These are phyloP conservation scores for Trichoderma sp. DNA, from an alignment of 2,329 filamentous ascomycete species.

Conservation along the genomic window DNA sequence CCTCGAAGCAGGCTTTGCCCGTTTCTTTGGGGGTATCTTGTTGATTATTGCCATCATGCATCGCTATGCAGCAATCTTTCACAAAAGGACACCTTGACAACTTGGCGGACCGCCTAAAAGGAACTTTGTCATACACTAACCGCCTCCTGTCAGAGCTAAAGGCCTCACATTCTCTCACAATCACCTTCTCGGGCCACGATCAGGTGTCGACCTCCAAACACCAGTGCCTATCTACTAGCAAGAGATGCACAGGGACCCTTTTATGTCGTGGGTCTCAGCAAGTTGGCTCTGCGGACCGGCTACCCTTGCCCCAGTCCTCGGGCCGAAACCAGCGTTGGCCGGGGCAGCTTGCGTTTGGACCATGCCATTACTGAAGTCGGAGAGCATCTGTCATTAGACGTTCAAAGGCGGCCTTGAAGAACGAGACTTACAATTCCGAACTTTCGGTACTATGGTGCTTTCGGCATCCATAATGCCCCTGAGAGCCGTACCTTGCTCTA, in stretches of 20 bases:
- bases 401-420: background rate
- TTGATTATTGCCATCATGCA: too few relatives aligned
- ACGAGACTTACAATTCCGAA: too few relatives aligned
- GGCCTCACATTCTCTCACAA: background rate
- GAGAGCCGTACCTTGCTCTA: background rate
- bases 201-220: background rate
- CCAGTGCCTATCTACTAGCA: background rate
- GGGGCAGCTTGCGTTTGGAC: background rate
- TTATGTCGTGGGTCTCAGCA: background rate
- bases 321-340: background rate
- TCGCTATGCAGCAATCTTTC: too few relatives aligned
- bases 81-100: too few relatives aligned
- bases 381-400: background rate
- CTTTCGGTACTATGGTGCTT: too few relatives aligned
- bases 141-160: constrained; percentile 4
- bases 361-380: background rate
- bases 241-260: background rate
- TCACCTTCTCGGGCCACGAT: background rate
- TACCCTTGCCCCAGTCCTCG: background rate
- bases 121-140: constrained; percentile 2
- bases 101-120: too few relatives aligned
- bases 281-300: background rate
- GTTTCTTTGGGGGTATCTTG: too few relatives aligned
- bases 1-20: too few relatives aligned
- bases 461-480: too few relatives aligned